Percentiles rank a stretch among this genome's conserved stretches.
Conservation (phyloP, 73 alveolate genomes). For the Tetrahymena elliotti region DNA sequence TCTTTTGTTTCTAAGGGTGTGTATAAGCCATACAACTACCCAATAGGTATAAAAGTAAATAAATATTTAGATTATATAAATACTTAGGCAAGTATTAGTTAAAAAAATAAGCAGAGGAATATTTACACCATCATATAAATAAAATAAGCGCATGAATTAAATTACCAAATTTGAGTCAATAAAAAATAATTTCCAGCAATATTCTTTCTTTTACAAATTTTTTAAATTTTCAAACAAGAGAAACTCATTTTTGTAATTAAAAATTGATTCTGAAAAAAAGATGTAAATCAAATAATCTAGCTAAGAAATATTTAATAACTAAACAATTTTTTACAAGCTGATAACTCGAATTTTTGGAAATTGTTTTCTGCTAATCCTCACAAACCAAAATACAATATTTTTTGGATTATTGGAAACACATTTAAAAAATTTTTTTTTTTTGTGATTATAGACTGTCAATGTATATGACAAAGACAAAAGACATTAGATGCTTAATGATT, state of each 20-base stretch:
- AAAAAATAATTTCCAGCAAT: neutral
- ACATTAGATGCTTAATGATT: slow-evolving; percentile 56
- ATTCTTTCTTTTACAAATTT: neutral
- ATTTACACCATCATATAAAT: neutral
- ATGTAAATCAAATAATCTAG: too few species aligned
- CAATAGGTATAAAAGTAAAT: slow-evolving; percentile 46
- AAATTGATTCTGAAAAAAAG: too few species aligned
- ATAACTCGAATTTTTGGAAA: too few species aligned
- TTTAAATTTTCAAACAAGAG: too few species aligned
- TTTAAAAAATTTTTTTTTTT: neutral
- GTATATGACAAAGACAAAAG: slow-evolving; percentile 57
- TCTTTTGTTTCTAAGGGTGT: slow-evolving; percentile 53
- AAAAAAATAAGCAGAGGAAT: neutral
- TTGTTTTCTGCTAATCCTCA: too few species aligned
- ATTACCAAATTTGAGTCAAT: neutral
- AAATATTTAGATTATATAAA: neutral
- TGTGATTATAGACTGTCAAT: slow-evolving; percentile 33
- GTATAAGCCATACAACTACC: slow-evolving; percentile 33
- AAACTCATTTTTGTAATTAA: neutral
- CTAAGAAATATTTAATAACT: too few species aligned
- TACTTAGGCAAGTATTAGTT: neutral
- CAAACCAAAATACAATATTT: too few species aligned
- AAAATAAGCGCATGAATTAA: neutral
- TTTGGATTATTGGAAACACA: neutral
- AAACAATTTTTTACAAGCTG: too few species aligned